Base-by-base conservation (phyloP, 306 rosid species). In the Trifolium fragiferum region DNA sequence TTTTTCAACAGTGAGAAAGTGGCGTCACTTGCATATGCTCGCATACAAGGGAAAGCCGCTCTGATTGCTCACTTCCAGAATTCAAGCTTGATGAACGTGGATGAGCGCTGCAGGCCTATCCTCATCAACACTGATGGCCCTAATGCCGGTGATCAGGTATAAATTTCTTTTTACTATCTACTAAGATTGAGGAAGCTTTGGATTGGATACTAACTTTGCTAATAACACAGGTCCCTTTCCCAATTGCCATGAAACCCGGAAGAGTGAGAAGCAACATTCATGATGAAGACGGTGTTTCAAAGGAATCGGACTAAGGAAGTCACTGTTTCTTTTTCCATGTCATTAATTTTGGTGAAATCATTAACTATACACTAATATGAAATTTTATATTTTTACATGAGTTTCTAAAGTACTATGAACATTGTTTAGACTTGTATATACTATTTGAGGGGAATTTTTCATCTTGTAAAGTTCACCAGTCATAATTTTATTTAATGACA, bases 1-100 rank as follows among this genome's bases (percentile, higher is more conserved):
- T 87, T 87, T 81, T 89, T 89, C 66, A 87, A 89, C 78, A 89
- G 95, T 49, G 92, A 87, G 85, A 89, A 89, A 84, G 92, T 89
- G 71, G 90, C 95, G 47, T 65, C 87, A 54, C 84, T 89, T 41
- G 90, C 95, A 43, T 89, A 87, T 79, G 95, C 90, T 80, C 87
- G 90, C 57, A 89, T 89, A 76, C 95, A 89, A 77, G 95, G 95
- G 23, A 89, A 81, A 82, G 44, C 82, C 38, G 90, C 95, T 8
- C 95, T 89, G 23, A 77, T 87, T 78, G 83, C 92, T 25, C 92
- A 87, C 75, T 89, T 89, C 63, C 89, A 89, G 76, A 87, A 89
- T 60, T 89, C 95, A 38, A 89, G 95, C 82, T 79, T 90, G 81
- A 86, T 87, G 92, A 90, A 87, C 12, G 90, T 84, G 80, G 92